phyloP scores from a whole-genome alignment of 192 early-diverging fungal genomes.

The Hyaloraphidium curvatum region DNA sequence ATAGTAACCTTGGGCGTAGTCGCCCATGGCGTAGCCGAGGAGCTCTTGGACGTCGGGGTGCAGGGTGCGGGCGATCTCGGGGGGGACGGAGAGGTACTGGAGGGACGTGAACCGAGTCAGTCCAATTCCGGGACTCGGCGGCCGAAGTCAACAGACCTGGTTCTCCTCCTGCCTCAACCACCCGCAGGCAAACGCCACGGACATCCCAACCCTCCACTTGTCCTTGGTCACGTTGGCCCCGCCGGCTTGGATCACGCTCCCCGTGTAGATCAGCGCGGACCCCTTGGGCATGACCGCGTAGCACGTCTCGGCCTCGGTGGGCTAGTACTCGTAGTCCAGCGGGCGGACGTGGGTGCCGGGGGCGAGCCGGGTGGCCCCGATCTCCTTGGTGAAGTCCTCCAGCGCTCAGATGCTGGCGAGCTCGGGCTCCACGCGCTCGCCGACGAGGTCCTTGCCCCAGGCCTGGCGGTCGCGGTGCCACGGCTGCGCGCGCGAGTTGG shows the following conservation, averaged over 20 bases:
- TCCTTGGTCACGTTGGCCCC: background rate
- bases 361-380: background rate
- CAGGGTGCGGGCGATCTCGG: background rate
- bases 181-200: background rate
- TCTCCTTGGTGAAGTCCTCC: background rate
- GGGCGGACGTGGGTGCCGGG: background rate
- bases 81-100: background rate
- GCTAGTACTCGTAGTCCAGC: background rate
- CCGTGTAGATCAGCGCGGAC: background rate
- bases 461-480: background rate
- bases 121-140: too few relatives aligned
- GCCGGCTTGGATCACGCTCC: background rate
- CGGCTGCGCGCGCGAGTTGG: background rate
- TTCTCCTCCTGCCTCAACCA: slow-evolving; percentile 3
- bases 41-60: background rate
- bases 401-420: background rate
- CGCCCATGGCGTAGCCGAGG: too few relatives aligned
- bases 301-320: background rate
- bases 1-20: too few relatives aligned
- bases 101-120: too few relatives aligned
- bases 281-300: background rate
- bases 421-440: background rate
- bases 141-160: too few relatives aligned
- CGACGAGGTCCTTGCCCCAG: background rate
- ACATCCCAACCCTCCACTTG: background rate